Evolutionary conservation across 2,329 filamentous ascomycete genomes (phyloP), one percentile per base, ranked within the genome.

Genomic region (Mariannaea elegans): DNA sequence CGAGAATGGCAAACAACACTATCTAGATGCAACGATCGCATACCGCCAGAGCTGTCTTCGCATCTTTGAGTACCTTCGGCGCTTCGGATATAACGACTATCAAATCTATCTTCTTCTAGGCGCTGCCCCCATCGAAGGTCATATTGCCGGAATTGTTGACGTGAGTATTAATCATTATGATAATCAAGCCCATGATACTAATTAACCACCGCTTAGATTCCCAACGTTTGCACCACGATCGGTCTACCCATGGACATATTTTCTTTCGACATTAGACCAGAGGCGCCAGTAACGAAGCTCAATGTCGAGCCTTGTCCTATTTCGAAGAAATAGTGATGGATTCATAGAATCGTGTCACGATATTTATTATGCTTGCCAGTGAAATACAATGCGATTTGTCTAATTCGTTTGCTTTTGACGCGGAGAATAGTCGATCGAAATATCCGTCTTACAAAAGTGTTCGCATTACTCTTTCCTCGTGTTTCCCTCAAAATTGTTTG

Each of bases 161-260:
- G 57, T 65, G 31, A 52, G 61, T 58, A n/a, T 19, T 19, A 5
- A n/a, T n/a, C 13, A n/a, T 10, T 14, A n/a, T n/a, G n/a, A n/a
- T n/a, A n/a, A n/a, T n/a, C 3, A 38, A 38, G 8, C 6, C n/a
- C 13, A 7, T 36, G 2, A 9, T 3, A 36, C n/a, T 19, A 38
- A 7, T 19, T 3, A 3, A 38, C 8, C 27, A 31, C 27, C 27
- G 27, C 27, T 31, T 56, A 60, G 57, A 92, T 97, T 47, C 93
- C 93, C 0, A 97, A 97, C 73, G 92, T 91, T 0, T 97, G 94
- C 72, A 97, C 93, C 4, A 97, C 94, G 0, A 80, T 97, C 59
- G 93, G 93, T 0, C 73, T 97, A 53, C 94, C 94, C 1, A 92
- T 97, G 82, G 94, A 97, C 77, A 96, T 97, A 52, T 97, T 97